Base-by-base conservation (phyloP, 176 grass and related monocot species). In the Themeda triandra region DNA sequence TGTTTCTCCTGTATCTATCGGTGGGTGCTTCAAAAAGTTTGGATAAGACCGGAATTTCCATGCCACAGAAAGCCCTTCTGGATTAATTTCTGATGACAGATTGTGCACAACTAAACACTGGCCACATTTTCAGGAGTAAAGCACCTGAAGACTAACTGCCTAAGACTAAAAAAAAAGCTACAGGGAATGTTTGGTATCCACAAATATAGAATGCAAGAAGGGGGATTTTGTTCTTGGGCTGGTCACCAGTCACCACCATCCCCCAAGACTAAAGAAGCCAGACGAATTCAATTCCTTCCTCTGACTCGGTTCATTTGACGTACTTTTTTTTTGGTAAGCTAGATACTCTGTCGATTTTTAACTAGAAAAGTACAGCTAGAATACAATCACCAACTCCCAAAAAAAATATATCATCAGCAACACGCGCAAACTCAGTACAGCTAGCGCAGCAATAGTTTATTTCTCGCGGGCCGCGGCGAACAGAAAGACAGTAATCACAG, bases 241-340 rank as follows among this genome's bases (percentile, higher is more conserved):
- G 41, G 67, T 66, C 81, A 73, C 76, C 42, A 27, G 30, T 24
- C 49, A 36, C 49, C 19, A 76, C 29, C 48, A 6, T 8, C 73
- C 5, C 48, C 29, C 10, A n/a, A 25, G 36, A 30, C 5, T 0
- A 23, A 24, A 21, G 35, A 24, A 35, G 13, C 40, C 8, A 29
- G 27, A 78, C 23, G 66, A 72, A 21, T 79, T 78, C 63, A 41
- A 25, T 10, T 62, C 44, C 36, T 35, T 6, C 74, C 51, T 33
- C 36, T 64, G 76, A 63, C 36, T 40, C 5, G 23, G 21, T 71
- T 3, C 66, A 53, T 69, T 72, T 88, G 80, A 71, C 65, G 66
- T 83, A 28, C 10, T 0, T 51, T 51, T 51, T 33, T 48, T 6
- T 19, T 0, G 18, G 39, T 41, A 41, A 41, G 39, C 17, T 48